Evolutionary conservation across 192 early-diverging fungal genomes (phyloP).

Genomic region (Coemansia sp.): DNA sequence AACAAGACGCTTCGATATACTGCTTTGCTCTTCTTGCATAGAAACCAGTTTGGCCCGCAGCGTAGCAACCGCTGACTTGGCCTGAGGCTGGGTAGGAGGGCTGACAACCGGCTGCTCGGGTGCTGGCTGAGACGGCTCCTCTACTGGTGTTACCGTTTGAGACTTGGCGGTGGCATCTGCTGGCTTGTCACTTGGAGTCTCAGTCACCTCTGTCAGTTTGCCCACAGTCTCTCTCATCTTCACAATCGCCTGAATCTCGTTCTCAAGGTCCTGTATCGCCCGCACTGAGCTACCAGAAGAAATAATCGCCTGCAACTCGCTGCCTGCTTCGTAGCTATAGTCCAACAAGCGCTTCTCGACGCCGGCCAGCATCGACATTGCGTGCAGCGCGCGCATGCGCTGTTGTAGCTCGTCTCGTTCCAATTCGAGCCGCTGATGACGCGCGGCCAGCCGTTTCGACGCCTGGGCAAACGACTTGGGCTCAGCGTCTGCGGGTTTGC

Average conservation of each 20-base stretch:
- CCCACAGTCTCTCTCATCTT: not conserved
- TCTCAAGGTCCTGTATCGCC: not conserved
- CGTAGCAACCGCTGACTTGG: not conserved
- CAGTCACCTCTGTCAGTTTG: not conserved
- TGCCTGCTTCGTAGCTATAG: not conserved
- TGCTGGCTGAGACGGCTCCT: not conserved
- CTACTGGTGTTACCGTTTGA: not conserved
- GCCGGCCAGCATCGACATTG: conserved; percentile 11
- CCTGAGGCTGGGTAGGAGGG: not conserved
- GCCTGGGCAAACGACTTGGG: conserved; percentile 2
- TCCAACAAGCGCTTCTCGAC: conserved; percentile 10
- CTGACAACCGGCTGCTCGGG: not conserved
- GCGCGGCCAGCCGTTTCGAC: not conserved
- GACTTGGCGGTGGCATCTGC: not conserved
- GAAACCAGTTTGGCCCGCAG: conserved; percentile 24
- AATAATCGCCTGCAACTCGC: not conserved
- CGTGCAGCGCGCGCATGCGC: conserved; percentile 20
- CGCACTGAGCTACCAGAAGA: not conserved
- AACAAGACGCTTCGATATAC: conserved; percentile 15
- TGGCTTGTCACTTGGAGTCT: not conserved
- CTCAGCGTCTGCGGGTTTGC: not conserved
- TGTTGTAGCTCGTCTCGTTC: not conserved
- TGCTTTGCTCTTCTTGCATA: conserved; percentile 27
- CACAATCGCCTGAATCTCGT: conserved; percentile 5
- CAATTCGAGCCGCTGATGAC: not conserved